Evolutionary conservation across 1,139 yeast genomes (phyloP), one percentile per base, ranked within the genome.

Genomic region (Lizanozyma gosingica): DNA sequence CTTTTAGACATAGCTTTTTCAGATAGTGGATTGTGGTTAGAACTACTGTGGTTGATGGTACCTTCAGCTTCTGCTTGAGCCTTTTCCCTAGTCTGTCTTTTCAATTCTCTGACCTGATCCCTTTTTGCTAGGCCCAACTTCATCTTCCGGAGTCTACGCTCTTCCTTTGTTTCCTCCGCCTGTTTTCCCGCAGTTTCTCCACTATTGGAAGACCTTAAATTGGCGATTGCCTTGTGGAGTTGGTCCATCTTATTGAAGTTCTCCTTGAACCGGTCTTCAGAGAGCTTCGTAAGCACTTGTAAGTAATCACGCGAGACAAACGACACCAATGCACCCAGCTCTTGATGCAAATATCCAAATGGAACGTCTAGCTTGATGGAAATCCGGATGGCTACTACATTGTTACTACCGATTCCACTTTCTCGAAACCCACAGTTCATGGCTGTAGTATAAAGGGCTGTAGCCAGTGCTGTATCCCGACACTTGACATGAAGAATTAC

Each of bases 351-450:
- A 46, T 62, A 76, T 0, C 87, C 95, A 33, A 85, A 73, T 0
- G 95, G 95, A 0, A 80, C 67, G 56, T 85, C 94, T 27, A 85
- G 59, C 49, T 76, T 76, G 43, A 85, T 79, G 14, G 84, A 78
- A 3, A 78, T 82, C 47, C 94, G 65, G 17, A 85, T 79, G 0
- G 86, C 95, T 3, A 85, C 95, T n/a, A 81, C 67, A 50, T 78
- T 74, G 51, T 84, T 84, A 35, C 80, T 72, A 3, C 94, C 94
- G 39, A 86, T 84, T 1, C 96, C 96, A 33, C 86, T 73, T 57
- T 86, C 96, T 52, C 96, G 67, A 53, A 83, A 87, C 4, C 96
- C 96, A 58, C 92, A 80, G 8, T 73, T 71, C 88, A 86, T 82
- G 0, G 95, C 94, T 0, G 75, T 62, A 32, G 80, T 74, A 49